Base-by-base conservation (phyloP, 2,329 filamentous ascomycete species). In the Microsporum canis region DNA sequence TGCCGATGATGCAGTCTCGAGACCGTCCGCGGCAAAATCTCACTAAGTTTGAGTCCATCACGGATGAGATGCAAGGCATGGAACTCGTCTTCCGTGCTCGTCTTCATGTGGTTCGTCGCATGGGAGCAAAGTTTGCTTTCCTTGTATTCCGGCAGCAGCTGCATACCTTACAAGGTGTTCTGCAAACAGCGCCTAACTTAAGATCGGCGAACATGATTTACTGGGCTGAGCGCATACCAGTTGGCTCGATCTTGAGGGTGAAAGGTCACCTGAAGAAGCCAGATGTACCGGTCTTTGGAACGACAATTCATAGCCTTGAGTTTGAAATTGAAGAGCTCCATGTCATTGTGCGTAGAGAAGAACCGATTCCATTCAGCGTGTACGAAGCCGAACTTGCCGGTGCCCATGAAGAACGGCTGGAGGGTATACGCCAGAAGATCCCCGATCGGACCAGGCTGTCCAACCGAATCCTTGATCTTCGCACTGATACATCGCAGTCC, bases 141-240 rank as follows among this genome's bases (percentile, higher is more conserved):
- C 77, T 96, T 49, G 82, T 95, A 62, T 87, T 96, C 70, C 86
- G 91, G 60, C 89, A 96, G 74, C 88, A 91, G 75, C 85, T 88
- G 10, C 80, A 83, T 65, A 94, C 90, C 29, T 84, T 96, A 58
- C 91, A 96, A 73, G 91, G 89, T 64, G 88, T 96, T 2, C 78
- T 96, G 45, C 78, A 84, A 27, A 76, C 79, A 63, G 78, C 82
- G 65, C 77, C 84, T 65, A 82, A 84, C 5, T 77, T 78, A 56
- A 80, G 88, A 8, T 87, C 87, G 1, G 80, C 84, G 62, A 82
- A 88, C 68, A 92, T 96, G 81, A 80, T 96, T 33, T 86, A 88
- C 70, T 95, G 90, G 88, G 88, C 89, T 2, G 88, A 95, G 74
- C 89, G 89, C 70, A 78, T 96, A 53, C 85, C 87, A 60, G 78